A percentile compares a stretch with the other conserved stretches of the same genome.
phyloP scores from a whole-genome alignment of 371 early-diverging fungal genomes.

The Mucor sp. region DNA sequence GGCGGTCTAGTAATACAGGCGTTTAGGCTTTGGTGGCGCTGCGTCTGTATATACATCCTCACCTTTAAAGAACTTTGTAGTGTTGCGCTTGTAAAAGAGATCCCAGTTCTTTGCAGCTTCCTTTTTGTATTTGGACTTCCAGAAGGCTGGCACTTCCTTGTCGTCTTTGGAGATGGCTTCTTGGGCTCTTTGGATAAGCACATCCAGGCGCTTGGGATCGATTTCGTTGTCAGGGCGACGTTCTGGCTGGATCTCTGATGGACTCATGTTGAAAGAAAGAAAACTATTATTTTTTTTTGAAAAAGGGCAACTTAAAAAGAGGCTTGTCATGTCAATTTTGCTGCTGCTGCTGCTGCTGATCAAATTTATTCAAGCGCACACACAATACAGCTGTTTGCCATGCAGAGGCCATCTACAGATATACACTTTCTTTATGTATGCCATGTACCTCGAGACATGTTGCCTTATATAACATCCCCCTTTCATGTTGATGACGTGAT shows the following conservation, averaged over 20 bases:
- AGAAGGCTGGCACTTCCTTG: conserved; percentile 71
- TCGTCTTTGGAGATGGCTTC: conserved; percentile 68
- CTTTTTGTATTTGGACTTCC: conserved; percentile 81
- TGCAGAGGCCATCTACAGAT: background rate
- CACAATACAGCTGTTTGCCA: background rate
- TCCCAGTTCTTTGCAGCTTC: conserved; percentile 89
- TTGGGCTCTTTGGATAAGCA: conserved; percentile 60
- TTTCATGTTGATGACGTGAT: conserved; percentile 7
- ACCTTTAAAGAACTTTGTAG: conserved; percentile 89
- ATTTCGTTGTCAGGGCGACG: conserved; percentile 19
- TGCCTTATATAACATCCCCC: background rate
- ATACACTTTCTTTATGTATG: background rate
- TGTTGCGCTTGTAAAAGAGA: conserved; percentile 90
- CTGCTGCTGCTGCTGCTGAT: background rate
- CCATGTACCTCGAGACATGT: background rate
- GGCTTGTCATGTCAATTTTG: background rate
- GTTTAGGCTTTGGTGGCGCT: background rate
- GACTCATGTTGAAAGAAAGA: background rate
- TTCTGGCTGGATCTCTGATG: background rate
- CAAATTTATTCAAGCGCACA: background rate
- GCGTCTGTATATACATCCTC: too few relatives aligned
- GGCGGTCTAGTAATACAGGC: conserved; percentile 62
- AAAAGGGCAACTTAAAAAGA: background rate
- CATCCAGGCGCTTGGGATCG: conserved; percentile 41
- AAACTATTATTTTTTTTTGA: background rate